Conservation (phyloP, 169 alveolate species). For the Plasmodium gallinaceum region DNA sequence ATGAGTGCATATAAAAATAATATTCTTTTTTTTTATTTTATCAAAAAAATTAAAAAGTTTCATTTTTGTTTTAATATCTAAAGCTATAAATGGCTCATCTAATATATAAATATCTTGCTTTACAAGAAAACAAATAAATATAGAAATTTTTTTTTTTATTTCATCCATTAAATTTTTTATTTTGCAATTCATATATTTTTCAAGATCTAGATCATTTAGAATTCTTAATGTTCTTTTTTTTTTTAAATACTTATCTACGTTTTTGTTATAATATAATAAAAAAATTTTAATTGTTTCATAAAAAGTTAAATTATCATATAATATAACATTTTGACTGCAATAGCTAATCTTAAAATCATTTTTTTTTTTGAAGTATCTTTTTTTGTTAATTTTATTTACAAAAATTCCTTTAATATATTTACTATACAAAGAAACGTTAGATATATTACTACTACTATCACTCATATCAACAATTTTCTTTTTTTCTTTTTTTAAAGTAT, state of each 20-base stretch:
- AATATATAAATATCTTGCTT: slow-evolving; percentile 61
- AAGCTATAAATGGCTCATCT: slow-evolving; percentile 70
- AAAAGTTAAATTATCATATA: slow-evolving; percentile 62
- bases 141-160: slow-evolving; percentile 67
- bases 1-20: slow-evolving; percentile 71
- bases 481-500: background rate
- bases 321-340: slow-evolving; percentile 70
- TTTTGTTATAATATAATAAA: slow-evolving; percentile 58
- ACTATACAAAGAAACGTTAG: background rate
- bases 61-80: slow-evolving; percentile 64
- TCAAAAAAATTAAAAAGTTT: slow-evolving; percentile 61
- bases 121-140: slow-evolving; percentile 64
- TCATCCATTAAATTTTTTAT: slow-evolving; percentile 59
- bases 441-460: background rate
- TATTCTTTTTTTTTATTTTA: slow-evolving; percentile 67
- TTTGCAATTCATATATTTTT: slow-evolving; percentile 27
- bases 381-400: background rate
- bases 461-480: background rate
- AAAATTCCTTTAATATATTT: background rate
- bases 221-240: slow-evolving; percentile 45
- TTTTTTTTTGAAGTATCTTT: background rate
- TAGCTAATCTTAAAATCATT: slow-evolving; percentile 26
- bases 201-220: slow-evolving; percentile 46
- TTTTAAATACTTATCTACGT: slow-evolving; percentile 43
- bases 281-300: slow-evolving; percentile 52